These are phyloP conservation scores for Elaphomyces granulatus DNA, from an alignment of 495 filamentous ascomycete genomes.

Conservation along the genomic window DNA sequence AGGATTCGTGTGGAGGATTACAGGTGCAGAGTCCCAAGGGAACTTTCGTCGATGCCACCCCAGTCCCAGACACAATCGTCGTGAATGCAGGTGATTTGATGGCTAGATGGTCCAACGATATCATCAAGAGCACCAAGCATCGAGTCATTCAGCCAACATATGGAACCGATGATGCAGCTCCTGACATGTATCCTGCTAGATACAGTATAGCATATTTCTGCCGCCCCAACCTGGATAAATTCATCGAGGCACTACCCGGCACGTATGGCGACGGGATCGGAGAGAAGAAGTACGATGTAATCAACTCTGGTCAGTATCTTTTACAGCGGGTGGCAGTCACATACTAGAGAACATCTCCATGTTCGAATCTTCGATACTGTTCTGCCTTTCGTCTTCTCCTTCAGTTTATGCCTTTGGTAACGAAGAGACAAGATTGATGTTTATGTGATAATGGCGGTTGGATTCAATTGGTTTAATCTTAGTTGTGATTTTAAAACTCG, in stretches of 20 bases:
- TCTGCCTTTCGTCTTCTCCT: too few species aligned
- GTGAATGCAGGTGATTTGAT: conserved; percentile 80
- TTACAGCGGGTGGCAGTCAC: conserved; percentile 66
- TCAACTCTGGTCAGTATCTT: conserved; percentile 73
- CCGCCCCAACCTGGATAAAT: conserved; percentile 67
- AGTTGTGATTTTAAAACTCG: too few species aligned
- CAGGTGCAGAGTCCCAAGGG: conserved; percentile 70
- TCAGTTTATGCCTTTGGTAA: too few species aligned
- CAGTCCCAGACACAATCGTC: conserved; percentile 70
- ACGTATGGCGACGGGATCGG: conserved; percentile 56
- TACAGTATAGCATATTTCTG: conserved; percentile 65
- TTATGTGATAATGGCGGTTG: too few species aligned
- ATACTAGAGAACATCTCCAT: too few species aligned
- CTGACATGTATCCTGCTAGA: conserved; percentile 28
- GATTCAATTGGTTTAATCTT: too few species aligned
- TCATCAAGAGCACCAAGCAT: conserved; percentile 77
- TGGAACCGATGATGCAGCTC: conserved; percentile 7
- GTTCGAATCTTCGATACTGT: too few species aligned
- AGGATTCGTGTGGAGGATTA: conserved; percentile 67
- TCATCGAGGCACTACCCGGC: conserved; percentile 77
- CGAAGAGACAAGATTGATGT: too few species aligned
- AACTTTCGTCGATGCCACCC: conserved; percentile 68
- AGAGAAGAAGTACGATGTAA: conserved; percentile 63
- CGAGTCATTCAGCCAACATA: conserved; percentile 75
- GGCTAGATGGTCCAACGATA: conserved; percentile 81